Evolutionary conservation across 306 rosid genomes (phyloP).

Genomic region (Trichosanthes truncata): DNA sequence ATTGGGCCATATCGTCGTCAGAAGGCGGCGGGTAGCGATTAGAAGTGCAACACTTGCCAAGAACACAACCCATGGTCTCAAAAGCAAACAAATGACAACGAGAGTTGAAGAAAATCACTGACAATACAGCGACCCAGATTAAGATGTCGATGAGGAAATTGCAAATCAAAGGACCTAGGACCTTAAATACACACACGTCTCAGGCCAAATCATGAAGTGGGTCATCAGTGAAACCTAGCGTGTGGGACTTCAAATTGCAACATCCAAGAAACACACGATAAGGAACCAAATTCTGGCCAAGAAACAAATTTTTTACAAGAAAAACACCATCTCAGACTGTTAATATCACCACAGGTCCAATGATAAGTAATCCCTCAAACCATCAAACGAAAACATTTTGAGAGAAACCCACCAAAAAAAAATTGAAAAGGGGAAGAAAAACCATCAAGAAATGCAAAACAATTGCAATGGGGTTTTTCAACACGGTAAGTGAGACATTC

Average conservation of each 20-base stretch:
- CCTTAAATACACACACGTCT: not conserved
- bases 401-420: not conserved
- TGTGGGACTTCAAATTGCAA: not conserved
- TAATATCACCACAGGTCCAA: not conserved
- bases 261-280: not conserved
- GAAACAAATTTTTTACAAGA: not conserved
- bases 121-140: not conserved
- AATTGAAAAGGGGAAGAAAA: not conserved
- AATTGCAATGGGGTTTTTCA: no score
- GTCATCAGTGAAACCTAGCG: not conserved
- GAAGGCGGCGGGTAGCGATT: slow-evolving; percentile 39
- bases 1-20: slow-evolving; percentile 41
- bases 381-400: not conserved
- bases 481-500: no score
- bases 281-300: not conserved
- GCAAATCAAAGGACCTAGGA: not conserved
- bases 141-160: not conserved
- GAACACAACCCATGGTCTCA: slow-evolving; percentile 72
- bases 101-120: not conserved
- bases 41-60: slow-evolving; percentile 56
- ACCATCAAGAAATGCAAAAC: not conserved
- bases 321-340: not conserved
- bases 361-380: not conserved
- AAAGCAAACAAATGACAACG: not conserved
- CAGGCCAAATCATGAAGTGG: not conserved